Evolutionary conservation across 2,329 filamentous ascomycete species (phyloP).

Genomic region (Samsoniella hepiali): DNA sequence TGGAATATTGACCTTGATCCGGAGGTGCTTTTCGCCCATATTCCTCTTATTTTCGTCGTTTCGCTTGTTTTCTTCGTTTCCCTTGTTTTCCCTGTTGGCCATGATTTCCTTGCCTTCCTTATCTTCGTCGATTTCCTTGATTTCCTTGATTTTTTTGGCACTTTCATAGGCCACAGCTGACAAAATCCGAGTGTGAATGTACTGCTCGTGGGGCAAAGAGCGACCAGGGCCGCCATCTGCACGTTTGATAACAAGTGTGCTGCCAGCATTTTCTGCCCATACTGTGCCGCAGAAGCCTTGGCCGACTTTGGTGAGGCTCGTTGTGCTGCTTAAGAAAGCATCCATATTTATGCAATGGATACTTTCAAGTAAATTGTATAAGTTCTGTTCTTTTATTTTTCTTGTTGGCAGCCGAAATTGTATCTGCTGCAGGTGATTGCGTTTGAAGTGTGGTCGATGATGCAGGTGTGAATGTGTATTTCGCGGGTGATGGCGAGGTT

Average conservation of each 20-base stretch:
- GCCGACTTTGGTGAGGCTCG: not conserved
- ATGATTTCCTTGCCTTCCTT: no score
- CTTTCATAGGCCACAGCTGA: not conserved
- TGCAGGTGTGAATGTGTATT: no score
- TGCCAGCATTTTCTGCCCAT: not conserved
- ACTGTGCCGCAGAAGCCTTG: conserved; percentile 11
- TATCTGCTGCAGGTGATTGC: no score
- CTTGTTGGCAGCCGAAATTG: no score
- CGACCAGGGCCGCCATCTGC: conserved; percentile 8
- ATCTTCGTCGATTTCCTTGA: no score
- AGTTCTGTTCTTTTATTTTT: no score
- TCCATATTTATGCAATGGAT: no score
- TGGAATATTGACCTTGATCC: not conserved
- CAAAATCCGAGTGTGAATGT: not conserved
- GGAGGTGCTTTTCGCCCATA: no score
- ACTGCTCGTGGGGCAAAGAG: not conserved
- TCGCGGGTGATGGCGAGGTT: no score
- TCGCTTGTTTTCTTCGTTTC: not conserved
- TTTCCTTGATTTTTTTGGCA: not conserved
- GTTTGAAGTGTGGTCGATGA: no score
- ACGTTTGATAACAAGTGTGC: not conserved
- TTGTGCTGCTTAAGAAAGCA: not conserved
- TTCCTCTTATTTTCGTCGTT: not conserved
- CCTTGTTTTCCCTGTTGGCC: no score
- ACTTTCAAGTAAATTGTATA: no score